A percentile compares a stretch with the other conserved stretches of the same genome.
Evolutionary conservation across 2,329 filamentous ascomycete species (phyloP).

Genomic region (Colletotrichum echinochloae): DNA sequence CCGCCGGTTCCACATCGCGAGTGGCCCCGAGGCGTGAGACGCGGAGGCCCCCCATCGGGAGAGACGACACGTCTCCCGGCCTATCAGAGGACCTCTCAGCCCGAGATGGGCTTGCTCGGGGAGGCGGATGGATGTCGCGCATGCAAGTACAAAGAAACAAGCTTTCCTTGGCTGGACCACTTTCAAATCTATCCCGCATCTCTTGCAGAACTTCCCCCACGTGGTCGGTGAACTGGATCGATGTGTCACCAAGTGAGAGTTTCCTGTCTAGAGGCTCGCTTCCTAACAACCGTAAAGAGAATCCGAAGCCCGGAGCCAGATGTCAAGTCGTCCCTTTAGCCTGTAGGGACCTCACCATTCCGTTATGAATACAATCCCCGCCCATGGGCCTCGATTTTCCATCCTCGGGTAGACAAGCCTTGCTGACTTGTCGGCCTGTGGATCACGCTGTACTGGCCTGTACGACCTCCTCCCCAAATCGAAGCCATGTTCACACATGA

Average conservation of each 20-base stretch:
- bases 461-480: neutral
- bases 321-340: slow-evolving; percentile 11
- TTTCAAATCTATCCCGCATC: slow-evolving; percentile 1
- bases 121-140: neutral
- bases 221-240: slow-evolving; percentile 8
- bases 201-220: neutral
- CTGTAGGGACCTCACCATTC: no score
- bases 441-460: no score
- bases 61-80: no score
- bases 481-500: slow-evolving; percentile 5
- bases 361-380: no score
- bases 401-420: no score
- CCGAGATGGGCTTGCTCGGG: no score
- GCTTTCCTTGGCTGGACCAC: neutral
- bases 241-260: neutral
- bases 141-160: neutral
- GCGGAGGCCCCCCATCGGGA: no score
- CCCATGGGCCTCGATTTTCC: no score
- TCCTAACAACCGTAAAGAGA: neutral
- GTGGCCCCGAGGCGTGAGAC: no score
- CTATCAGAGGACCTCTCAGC: no score
- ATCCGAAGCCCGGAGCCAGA: slow-evolving; percentile 1
- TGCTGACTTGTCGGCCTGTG: neutral
- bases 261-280: neutral
- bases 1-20: no score